phyloP scores from a whole-genome alignment of 345 rosid species.

The Bruguiera gymnorhiza region DNA sequence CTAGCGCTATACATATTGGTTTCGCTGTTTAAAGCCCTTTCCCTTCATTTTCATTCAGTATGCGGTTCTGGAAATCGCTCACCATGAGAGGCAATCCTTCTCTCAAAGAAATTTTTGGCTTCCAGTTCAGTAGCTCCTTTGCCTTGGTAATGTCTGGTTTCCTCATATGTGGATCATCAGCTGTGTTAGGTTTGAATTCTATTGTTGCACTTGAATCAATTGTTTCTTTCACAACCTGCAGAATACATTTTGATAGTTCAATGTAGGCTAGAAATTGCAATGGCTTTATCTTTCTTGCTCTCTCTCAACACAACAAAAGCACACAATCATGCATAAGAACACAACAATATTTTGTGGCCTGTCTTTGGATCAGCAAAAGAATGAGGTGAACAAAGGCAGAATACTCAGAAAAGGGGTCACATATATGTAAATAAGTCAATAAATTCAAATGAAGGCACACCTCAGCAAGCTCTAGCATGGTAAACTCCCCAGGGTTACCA shows the following conservation, averaged over 20 bases:
- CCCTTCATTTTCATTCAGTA: constrained; percentile 1
- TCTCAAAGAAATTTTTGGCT: constrained; percentile 71
- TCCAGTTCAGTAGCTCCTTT: constrained; percentile 84
- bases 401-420: no score
- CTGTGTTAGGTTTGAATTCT: constrained; percentile 85
- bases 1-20: constrained; percentile 4
- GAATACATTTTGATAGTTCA: background rate
- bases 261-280: background rate
- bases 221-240: constrained; percentile 79
- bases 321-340: no score
- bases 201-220: constrained; percentile 88
- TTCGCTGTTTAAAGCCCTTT: constrained; percentile 18
- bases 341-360: constrained; percentile 17
- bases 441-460: background rate
- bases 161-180: constrained; percentile 94
- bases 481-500: constrained; percentile 97
- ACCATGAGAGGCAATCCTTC: constrained; percentile 98
- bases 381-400: no score
- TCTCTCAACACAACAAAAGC: no score
- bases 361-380: no score
- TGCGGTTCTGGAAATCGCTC: background rate
- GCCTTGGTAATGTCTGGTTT: constrained; percentile 93
- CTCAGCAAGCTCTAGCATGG: constrained; percentile 95
- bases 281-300: no score
- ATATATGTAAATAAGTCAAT: no score